Evolutionary conservation across 1,284 basidiomycete species (phyloP), one percentile per base, ranked within the genome.

Genomic region (Leccinum pachyderme): DNA sequence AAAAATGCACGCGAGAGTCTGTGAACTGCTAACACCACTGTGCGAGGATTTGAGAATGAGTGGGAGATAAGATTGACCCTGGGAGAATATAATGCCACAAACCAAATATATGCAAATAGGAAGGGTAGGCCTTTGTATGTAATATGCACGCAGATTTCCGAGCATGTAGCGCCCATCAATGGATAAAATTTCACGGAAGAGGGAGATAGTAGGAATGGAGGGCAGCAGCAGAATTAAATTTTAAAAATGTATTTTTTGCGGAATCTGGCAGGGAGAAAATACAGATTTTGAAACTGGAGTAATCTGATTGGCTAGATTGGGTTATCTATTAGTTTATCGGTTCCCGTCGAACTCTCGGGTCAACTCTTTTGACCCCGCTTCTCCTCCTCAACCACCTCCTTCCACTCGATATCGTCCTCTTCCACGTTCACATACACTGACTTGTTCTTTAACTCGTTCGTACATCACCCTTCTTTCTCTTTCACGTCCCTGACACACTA

Each of bases 321-420:
- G 71, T 68, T 70, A 73, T 72, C 68, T 72, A 64, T 69, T 71
- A 63, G 63, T 67, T 69, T 70, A 67, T 73, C 66, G 64, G 66
- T 67, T 68, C 65, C 66, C 67, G 61, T 69, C 62, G 52, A 66
- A 70, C 63, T 59, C 65, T 62, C 63, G 62, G 62, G 22, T 64
- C 59, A 57, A 52, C 55, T 52, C 59, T 64, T 66, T 57, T 68
- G 56, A 57, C 60, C 57, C 62, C 62, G 57, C 63, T 56, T 62
- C 59, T 64, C 60, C 52, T 65, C 59, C 54, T 57, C 61, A 51
- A 46, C 56, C 54, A 59, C 29, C 47, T 51, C 49, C 39, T 22
- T 53, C 33, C 33, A 45, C 15, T 15, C 27, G 25, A 45, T 45
- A 25, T 39, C 49, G 31, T 48, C 39, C 47, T 12, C 43, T 3